Percentiles rank a stretch among this genome's conserved stretches.
Evolutionary conservation across 768 basidiomycete genomes (phyloP).

Genomic region (Boletus huronensis): DNA sequence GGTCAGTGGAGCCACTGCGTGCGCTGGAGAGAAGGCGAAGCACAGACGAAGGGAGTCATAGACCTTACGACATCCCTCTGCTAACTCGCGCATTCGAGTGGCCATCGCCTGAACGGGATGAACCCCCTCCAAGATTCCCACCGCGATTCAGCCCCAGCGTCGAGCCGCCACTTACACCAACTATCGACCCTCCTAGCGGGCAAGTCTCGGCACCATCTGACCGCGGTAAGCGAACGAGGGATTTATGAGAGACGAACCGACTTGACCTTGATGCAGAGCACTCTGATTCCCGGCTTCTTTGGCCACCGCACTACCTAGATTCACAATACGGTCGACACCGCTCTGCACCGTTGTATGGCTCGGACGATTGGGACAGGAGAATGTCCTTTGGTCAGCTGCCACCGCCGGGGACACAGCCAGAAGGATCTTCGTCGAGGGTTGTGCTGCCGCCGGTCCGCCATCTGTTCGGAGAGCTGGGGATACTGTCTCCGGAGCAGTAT

Average conservation of each 20-base stretch:
- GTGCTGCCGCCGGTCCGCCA: conserved; percentile 29
- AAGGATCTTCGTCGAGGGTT: conserved; percentile 20
- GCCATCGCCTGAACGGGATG: conserved; percentile 21
- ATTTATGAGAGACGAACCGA: background rate
- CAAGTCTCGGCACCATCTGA: conserved; percentile 7
- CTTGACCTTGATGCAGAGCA: conserved; percentile 17
- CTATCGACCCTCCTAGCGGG: conserved; percentile 6
- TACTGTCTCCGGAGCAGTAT: conserved; percentile 15
- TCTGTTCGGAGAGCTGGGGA: conserved; percentile 24
- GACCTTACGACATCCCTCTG: conserved; percentile 14
- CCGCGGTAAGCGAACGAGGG: conserved; percentile 17
- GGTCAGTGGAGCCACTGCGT: conserved; percentile 7
- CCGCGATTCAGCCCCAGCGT: conserved; percentile 4
- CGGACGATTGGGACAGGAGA: conserved; percentile 23
- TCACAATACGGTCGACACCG: conserved; percentile 23
- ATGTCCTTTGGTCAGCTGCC: conserved; percentile 22
- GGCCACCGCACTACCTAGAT: conserved; percentile 17
- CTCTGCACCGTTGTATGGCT: conserved; percentile 23
- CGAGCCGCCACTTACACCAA: conserved; percentile 20
- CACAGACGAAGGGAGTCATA: conserved; percentile 12
- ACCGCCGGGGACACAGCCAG: conserved; percentile 7
- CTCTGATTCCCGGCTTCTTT: conserved; percentile 18
- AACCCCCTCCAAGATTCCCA: conserved; percentile 8
- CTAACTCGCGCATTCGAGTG: conserved; percentile 24
- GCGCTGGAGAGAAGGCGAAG: conserved; percentile 15